Percentiles rank a stretch among this genome's conserved stretches.
These are phyloP conservation scores for Stylosanthes scabra DNA, from an alignment of 331 rosid species.

Conservation along the genomic window DNA sequence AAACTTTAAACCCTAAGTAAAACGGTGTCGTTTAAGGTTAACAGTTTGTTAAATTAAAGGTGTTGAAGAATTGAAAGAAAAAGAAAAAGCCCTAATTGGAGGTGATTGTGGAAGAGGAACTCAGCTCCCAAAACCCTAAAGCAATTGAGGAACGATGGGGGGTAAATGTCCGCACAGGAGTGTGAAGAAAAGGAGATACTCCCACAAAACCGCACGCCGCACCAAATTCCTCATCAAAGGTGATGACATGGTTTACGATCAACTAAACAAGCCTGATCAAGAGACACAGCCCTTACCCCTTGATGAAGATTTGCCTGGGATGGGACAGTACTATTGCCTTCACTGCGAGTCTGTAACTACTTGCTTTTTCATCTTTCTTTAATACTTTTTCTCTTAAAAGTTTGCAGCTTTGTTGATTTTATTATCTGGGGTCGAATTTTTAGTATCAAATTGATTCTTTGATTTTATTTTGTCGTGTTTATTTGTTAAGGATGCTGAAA, in stretches of 20 bases:
- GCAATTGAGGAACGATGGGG: conserved; percentile 61
- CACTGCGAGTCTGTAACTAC: conserved; percentile 81
- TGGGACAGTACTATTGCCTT: conserved; percentile 89
- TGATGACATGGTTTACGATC: conserved; percentile 81
- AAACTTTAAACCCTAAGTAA: background rate
- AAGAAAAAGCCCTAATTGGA: conserved; percentile 39
- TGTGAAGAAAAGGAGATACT: conserved; percentile 85
- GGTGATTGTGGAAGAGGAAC: background rate
- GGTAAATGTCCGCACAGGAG: conserved; percentile 95
- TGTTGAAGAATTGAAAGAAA: too few relatives aligned
- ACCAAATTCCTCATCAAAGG: conserved; percentile 77
- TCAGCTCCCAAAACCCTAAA: conserved; percentile 25
- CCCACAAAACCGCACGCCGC: conserved; percentile 82
- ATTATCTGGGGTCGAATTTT: background rate
- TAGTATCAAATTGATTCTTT: too few relatives aligned
- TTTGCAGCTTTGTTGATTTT: background rate
- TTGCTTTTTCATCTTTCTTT: background rate
- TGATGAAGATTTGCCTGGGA: conserved; percentile 91
- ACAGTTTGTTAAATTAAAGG: background rate
- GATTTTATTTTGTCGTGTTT: background rate
- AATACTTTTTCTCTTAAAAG: background rate
- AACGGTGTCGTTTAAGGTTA: conserved; percentile 21
- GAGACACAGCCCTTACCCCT: conserved; percentile 60
- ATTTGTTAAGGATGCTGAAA: conserved; percentile 3
- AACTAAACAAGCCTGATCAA: conserved; percentile 58